A percentile compares a stretch with the other conserved stretches of the same genome.
phyloP scores from a whole-genome alignment of 2,329 filamentous ascomycete genomes.

The Sporothrix mexicana region DNA sequence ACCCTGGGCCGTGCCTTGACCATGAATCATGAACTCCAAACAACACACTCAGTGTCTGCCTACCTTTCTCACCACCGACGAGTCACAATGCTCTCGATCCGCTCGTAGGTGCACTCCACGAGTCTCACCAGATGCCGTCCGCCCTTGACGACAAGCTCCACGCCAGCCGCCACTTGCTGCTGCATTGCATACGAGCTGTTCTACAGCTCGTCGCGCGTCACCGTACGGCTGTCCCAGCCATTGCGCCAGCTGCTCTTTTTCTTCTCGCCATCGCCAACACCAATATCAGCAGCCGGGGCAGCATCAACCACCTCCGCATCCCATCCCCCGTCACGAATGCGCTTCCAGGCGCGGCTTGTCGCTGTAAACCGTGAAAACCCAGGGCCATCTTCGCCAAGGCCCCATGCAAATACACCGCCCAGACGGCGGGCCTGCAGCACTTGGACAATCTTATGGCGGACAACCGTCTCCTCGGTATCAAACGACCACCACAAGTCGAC shows the following conservation, averaged over 20 bases:
- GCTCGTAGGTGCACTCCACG: neutral
- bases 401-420: constrained; percentile 78
- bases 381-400: constrained; percentile 69
- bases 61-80: neutral
- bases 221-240: neutral
- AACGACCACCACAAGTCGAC: constrained; percentile 74
- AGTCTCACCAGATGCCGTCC: neutral
- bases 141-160: neutral
- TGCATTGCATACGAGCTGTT: neutral
- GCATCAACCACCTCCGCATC: neutral
- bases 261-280: too few relatives aligned
- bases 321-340: neutral
- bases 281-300: too few relatives aligned
- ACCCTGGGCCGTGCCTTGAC: too few relatives aligned
- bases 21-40: neutral
- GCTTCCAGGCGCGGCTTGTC: constrained; percentile 41
- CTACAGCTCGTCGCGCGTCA: constrained; percentile 41
- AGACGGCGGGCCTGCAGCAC: constrained; percentile 63
- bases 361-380: constrained; percentile 50
- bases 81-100: neutral
- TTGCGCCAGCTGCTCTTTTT: constrained; percentile 6
- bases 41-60: neutral
- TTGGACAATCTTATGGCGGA: constrained; percentile 61
- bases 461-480: constrained; percentile 67
- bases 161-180: neutral